These are phyloP conservation scores for Harringtonia lauricola DNA, from an alignment of 2,329 filamentous ascomycete species.

Conservation along the genomic window DNA sequence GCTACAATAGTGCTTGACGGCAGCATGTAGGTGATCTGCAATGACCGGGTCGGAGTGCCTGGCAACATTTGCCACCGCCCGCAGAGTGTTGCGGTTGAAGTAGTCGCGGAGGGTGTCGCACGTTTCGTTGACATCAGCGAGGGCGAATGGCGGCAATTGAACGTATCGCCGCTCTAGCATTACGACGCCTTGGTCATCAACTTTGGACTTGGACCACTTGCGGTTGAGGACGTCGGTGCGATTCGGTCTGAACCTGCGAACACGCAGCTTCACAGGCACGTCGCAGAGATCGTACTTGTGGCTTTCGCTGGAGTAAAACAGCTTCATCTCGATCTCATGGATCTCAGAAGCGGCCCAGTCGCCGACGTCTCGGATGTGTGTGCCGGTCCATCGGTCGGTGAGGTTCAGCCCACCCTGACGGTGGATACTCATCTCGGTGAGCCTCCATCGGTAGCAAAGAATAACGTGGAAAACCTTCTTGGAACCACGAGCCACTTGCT, in stretches of 20 bases:
- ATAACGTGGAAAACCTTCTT: slow-evolving; percentile 35
- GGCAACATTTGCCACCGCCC: slow-evolving; percentile 19
- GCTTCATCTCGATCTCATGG: slow-evolving; percentile 24
- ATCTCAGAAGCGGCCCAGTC: slow-evolving; percentile 19
- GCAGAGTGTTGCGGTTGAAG: slow-evolving; percentile 18
- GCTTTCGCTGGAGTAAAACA: slow-evolving; percentile 12
- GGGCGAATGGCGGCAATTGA: slow-evolving; percentile 8
- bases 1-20: slow-evolving; percentile 13
- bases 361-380: slow-evolving; percentile 27
- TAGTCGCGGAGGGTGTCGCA: slow-evolving; percentile 18
- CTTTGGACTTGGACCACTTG: slow-evolving; percentile 21
- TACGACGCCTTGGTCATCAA: neutral
- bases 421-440: slow-evolving; percentile 28
- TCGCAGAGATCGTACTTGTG: slow-evolving; percentile 24
- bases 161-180: neutral
- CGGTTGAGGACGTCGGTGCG: slow-evolving; percentile 26
- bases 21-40: slow-evolving; percentile 8
- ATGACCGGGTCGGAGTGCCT: slow-evolving; percentile 3
- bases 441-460: slow-evolving; percentile 31
- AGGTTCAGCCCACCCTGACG: slow-evolving; percentile 31
- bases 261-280: slow-evolving; percentile 24
- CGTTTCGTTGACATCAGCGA: slow-evolving; percentile 5
- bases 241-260: slow-evolving; percentile 28
- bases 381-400: slow-evolving; percentile 30
- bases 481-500: slow-evolving; percentile 24